Percentiles rank a stretch among this genome's conserved stretches.
These are phyloP conservation scores for Sordariomycetes sp. DNA, from an alignment of 2,329 filamentous ascomycete species.

Conservation along the genomic window DNA sequence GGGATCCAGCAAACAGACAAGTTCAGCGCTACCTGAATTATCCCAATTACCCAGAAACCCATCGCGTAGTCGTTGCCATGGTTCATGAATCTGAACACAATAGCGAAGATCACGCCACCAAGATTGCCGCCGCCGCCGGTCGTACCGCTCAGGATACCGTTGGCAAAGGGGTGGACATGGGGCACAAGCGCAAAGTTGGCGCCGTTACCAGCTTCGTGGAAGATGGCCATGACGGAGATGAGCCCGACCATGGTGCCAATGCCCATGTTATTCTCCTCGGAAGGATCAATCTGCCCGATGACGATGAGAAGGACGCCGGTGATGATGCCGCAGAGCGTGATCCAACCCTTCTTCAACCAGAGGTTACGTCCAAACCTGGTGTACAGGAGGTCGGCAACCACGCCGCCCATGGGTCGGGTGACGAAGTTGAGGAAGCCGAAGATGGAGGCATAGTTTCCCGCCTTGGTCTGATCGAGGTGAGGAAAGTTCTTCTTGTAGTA, in stretches of 20 bases:
- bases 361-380: constrained; percentile 20
- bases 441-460: constrained; percentile 58
- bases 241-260: constrained; percentile 63
- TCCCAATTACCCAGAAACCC: constrained; percentile 74
- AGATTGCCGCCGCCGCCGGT: constrained; percentile 77
- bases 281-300: constrained; percentile 55
- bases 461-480: constrained; percentile 42
- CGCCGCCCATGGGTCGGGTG: constrained; percentile 57
- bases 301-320: constrained; percentile 53
- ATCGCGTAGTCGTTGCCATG: constrained; percentile 57
- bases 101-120: constrained; percentile 75
- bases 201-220: constrained; percentile 78
- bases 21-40: constrained; percentile 64
- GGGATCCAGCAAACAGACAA: constrained; percentile 48
- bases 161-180: constrained; percentile 75
- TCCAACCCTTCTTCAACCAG: constrained; percentile 36
- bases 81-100: constrained; percentile 55
- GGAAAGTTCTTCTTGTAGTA: constrained; percentile 55
- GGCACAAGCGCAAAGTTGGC: constrained; percentile 81
- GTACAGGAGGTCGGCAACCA: constrained; percentile 42
- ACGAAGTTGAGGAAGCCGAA: constrained; percentile 67
- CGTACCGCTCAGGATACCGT: constrained; percentile 67
- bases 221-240: constrained; percentile 68
- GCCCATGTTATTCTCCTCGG: constrained; percentile 29
- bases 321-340: constrained; percentile 42